Evolutionary conservation across 2,329 filamentous ascomycete genomes (phyloP).

Genomic region (Cyclaneusma minus): DNA sequence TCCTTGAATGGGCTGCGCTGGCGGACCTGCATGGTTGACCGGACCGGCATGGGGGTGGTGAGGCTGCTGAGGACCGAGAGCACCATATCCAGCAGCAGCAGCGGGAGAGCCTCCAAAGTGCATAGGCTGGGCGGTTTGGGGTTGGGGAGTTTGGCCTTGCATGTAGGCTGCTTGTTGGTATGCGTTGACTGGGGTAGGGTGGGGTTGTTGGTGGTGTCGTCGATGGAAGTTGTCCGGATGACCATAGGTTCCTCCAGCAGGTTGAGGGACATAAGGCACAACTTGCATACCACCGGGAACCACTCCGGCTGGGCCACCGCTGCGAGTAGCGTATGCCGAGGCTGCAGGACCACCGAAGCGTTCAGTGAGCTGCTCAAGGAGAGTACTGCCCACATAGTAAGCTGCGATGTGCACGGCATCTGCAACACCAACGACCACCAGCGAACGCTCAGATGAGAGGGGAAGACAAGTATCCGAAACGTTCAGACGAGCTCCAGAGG

Average conservation of each 20-base stretch:
- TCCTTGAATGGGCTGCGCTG: conserved; percentile 59
- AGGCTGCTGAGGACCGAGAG: conserved; percentile 65
- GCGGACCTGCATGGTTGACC: conserved; percentile 51
- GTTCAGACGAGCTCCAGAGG: conserved; percentile 89
- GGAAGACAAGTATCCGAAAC: conserved; percentile 91
- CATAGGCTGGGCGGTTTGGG: conserved; percentile 47
- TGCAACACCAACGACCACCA: conserved; percentile 93
- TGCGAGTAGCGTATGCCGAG: conserved; percentile 93
- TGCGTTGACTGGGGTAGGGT: conserved; percentile 59
- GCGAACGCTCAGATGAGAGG: conserved; percentile 89
- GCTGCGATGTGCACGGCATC: conserved; percentile 98
- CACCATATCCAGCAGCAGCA: conserved; percentile 57
- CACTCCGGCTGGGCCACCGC: conserved; percentile 80
- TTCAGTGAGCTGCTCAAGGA: conserved; percentile 93
- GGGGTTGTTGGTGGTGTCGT: conserved; percentile 56
- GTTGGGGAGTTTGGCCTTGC: conserved; percentile 36
- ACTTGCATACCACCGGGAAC: conserved; percentile 98
- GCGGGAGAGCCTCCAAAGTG: conserved; percentile 53
- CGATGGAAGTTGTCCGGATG: conserved; percentile 74
- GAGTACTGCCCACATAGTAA: conserved; percentile 96
- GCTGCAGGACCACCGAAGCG: conserved; percentile 90
- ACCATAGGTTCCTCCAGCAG: conserved; percentile 82
- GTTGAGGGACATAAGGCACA: conserved; percentile 91
- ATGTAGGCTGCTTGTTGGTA: conserved; percentile 52
- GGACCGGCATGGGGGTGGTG: conserved; percentile 50